Evolutionary conservation across 257 asterid species (phyloP).

Genomic region (Parsonsia alboflavescens): DNA sequence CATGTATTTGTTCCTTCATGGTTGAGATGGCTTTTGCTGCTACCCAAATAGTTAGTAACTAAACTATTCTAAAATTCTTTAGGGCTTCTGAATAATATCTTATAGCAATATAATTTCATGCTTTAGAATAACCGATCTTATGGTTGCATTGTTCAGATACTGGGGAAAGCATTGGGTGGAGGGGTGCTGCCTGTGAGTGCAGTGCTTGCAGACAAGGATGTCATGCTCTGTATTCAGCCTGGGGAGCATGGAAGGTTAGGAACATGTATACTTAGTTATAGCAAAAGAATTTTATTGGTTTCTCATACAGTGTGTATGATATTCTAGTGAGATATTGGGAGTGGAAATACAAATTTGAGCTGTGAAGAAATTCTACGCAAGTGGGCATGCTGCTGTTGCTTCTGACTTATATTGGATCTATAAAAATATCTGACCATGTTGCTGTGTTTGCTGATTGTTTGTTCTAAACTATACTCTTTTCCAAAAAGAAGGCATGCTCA

Average conservation of each 20-base stretch:
- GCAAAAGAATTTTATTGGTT: not conserved
- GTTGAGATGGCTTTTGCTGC: not conserved
- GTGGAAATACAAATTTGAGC: not conserved
- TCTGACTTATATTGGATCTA: not conserved
- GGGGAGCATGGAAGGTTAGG: slow-evolving; percentile 98
- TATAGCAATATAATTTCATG: not conserved
- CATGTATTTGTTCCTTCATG: not conserved
- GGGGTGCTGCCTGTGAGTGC: slow-evolving; percentile 96
- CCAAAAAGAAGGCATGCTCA: not conserved
- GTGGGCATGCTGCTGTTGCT: not conserved
- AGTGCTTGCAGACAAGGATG: slow-evolving; percentile 87
- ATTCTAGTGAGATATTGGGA: not conserved
- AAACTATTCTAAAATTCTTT: not conserved
- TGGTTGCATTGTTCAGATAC: slow-evolving; percentile 46
- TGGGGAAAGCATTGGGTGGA: slow-evolving; percentile 98
- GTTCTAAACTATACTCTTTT: not conserved
- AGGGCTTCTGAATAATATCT: not conserved
- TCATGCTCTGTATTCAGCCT: slow-evolving; percentile 95
- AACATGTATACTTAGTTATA: not conserved
- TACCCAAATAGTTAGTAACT: not conserved
- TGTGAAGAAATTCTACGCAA: not conserved
- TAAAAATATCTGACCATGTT: not conserved
- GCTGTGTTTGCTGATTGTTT: not conserved
- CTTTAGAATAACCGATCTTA: slow-evolving; percentile 7
- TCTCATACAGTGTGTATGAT: too few relatives aligned